Base-by-base conservation (phyloP, 2,329 filamentous ascomycete species). In the Paracoccidioides brasiliensis region DNA sequence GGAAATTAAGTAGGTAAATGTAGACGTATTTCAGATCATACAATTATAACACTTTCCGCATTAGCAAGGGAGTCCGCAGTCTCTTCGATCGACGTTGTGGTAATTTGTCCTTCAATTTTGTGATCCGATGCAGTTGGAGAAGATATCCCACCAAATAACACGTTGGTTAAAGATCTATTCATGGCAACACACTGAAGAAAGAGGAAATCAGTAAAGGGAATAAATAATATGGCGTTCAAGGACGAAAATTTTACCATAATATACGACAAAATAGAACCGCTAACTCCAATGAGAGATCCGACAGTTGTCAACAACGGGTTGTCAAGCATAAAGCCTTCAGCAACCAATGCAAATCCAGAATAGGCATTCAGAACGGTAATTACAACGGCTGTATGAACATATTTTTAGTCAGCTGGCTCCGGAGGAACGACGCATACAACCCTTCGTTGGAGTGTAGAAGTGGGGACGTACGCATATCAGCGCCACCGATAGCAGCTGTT, bases 301-400 rank as follows among this genome's bases (percentile, higher is more conserved):
- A 95, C 85, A 0, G 86, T 90, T 0, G 88, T 94, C 0, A 95
- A 76, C 0, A 95, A 77, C 0, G 89, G 82, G 57, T 94, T 95
- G 62, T 93, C 84, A 12, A 95, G 76, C 90, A 95, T 95, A 68
- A 95, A 85, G 0, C 90, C 90, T 70, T 95, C 89, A 0, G 90
- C 89, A 0, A 95, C 88, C 2, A 95, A 78, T 0, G 90, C 90
- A 56, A 95, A 95, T 10, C 90, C 90, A 50, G 87, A 91, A 67
- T 95, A 95, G 0, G 89, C 89, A 63, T 95, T 95, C 22, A 95
- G 72, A 0, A 95, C 89, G 0, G 88, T 94, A 60, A 94, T 94
- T 37, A 93, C 88, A 4, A 94, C 88, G 12, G 85, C 76, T 78
- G 60, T 46, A 4, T 49, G 28, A n/a, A 38, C 15, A 22, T 46